A percentile compares a stretch with the other conserved stretches of the same genome.
These are phyloP conservation scores for Rubia balearica DNA, from an alignment of 305 asterid genomes.

Conservation along the genomic window DNA sequence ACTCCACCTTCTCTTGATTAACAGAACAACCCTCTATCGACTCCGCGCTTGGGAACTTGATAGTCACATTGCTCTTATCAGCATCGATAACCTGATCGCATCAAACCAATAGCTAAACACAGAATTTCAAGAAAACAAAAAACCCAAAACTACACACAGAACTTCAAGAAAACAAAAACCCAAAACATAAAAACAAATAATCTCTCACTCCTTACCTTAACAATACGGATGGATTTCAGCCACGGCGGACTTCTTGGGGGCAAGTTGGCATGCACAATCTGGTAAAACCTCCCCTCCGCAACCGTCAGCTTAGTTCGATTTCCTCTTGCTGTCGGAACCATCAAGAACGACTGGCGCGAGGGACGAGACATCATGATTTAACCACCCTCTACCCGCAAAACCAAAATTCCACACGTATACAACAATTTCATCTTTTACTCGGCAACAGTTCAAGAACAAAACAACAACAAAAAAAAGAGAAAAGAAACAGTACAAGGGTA, in stretches of 20 bases:
- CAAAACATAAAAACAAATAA: background rate
- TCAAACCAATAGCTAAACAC: background rate
- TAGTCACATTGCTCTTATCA: constrained; percentile 19
- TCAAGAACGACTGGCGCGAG: constrained; percentile 11
- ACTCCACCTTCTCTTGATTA: background rate
- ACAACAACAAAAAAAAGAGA: background rate
- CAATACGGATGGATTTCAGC: constrained; percentile 19
- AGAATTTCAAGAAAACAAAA: background rate
- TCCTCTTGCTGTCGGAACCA: constrained; percentile 18
- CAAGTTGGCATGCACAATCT: constrained; percentile 19
- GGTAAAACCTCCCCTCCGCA: constrained; percentile 18
- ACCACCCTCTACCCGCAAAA: constrained; percentile 3
- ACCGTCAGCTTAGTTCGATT: constrained; percentile 14
- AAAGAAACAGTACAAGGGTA: background rate
- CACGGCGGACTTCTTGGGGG: constrained; percentile 22
- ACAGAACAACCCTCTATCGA: constrained; percentile 8
- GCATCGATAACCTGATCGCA: constrained; percentile 17
- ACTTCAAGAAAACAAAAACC: too few relatives aligned
- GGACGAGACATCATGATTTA: constrained; percentile 1
- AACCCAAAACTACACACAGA: too few relatives aligned
- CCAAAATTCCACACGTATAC: background rate
- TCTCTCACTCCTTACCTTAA: constrained; percentile 10
- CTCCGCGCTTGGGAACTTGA: constrained; percentile 17
- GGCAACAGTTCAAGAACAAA: too few relatives aligned
- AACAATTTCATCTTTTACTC: background rate